Base-by-base conservation (phyloP, 768 basidiomycete genomes). In the Paxillus ammoniavirescens region DNA sequence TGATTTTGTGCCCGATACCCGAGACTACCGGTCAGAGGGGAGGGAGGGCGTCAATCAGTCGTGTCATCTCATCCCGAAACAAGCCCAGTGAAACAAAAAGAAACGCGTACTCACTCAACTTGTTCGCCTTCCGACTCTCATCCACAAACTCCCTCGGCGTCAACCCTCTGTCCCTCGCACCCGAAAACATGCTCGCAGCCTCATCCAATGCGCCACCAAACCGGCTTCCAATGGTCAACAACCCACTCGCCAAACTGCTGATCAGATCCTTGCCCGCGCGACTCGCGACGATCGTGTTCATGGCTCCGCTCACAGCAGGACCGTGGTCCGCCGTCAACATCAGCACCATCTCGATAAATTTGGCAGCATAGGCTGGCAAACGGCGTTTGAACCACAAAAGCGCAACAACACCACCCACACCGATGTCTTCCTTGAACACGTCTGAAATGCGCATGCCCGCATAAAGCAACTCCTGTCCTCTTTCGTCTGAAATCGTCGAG, bases 1-100 rank as follows among this genome's bases (percentile, higher is more conserved):
- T 99, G 81, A 99, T 97, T 84, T 98, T 98, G 86, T 99, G 96
- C 43, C 96, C 96, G 61, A 99, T 99, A 79, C 96, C 96, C 61
- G 87, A 89, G 79, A 98, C 89, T 90, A 59, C 35, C 26, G 5
- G 26, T 26, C 26, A 21, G 21, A 21, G 21, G 26, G 26, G 9
- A 13, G 49, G 45, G 37, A 26, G 8, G 60, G 4, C 42, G 53
- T 41, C 7, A 50, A 28, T 40, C 36, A 30, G 53, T 21, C 28
- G 60, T 50, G 36, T 51, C 51, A 59, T 56, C 33, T n/a, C 23
- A 12, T 14, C 14, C n/a, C 30, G 5, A 15, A 59, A 28, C 45
- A 28, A 50, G 33, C 2, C 30, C 9, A 21, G 8, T n/a, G 2
- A 21, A 12, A 15, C 15, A 35, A 30, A 31, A 3, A 47, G 10